These are phyloP conservation scores for Paraurostyla sp. DNA, from an alignment of 73 alveolate genomes.

Conservation along the genomic window DNA sequence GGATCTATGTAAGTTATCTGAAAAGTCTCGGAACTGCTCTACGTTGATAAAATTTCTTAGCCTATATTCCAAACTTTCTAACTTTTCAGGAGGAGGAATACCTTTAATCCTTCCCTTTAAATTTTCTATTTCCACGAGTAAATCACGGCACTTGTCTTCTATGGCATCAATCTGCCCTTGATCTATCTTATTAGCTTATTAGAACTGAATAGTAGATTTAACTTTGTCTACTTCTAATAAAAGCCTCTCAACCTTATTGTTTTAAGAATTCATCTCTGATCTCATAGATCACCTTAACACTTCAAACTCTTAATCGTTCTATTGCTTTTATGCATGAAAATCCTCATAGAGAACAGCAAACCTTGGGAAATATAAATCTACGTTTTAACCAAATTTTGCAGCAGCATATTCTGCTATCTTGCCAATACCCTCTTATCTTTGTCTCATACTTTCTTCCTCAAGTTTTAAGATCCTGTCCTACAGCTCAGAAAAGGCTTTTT, in stretches of 20 bases:
- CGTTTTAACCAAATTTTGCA: neutral
- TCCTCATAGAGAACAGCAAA: conserved; percentile 2
- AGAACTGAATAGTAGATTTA: neutral
- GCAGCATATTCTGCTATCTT: conserved; percentile 15
- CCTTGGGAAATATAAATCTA: conserved; percentile 12
- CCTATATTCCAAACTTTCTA: neutral
- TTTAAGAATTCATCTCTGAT: neutral
- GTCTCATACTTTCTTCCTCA: neutral
- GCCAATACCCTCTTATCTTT: neutral
- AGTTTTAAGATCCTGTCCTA: neutral
- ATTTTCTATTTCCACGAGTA: neutral
- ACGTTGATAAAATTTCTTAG: neutral
- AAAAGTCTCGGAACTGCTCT: neutral
- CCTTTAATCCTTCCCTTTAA: neutral
- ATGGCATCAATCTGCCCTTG: neutral
- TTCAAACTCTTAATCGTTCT: neutral
- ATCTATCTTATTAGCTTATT: neutral
- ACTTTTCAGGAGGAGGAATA: conserved; percentile 10
- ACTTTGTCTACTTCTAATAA: neutral
- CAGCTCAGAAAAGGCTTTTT: neutral
- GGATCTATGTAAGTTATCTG: neutral
- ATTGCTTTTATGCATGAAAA: neutral
- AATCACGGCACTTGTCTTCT: neutral
- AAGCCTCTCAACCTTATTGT: neutral
- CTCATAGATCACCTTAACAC: neutral